Base-by-base conservation (phyloP, 768 basidiomycete species). In the Rhizopogon vulgaris region DNA sequence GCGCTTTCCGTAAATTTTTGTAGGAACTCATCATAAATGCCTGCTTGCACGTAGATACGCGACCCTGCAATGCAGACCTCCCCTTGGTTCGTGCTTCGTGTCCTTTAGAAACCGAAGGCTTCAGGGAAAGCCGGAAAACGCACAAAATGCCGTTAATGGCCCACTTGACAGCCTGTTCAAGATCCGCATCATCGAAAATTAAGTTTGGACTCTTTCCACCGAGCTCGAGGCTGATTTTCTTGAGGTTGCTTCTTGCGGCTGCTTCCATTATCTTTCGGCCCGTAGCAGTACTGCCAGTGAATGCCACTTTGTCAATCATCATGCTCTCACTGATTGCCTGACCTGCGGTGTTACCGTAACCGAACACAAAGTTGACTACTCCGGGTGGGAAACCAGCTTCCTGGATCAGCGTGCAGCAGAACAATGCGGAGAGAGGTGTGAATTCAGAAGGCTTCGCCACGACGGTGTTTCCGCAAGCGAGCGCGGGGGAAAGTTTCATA, bases 361-460 rank as follows among this genome's bases (percentile, higher is more conserved):
- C 90, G 1, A 77, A 78, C 42, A 94, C 64, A 55, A 90, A 69
- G 68, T 94, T 92, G 57, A 94, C 75, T 32, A 86, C 85, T 49
- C 90, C 88, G 15, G 81, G 73, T 7, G 87, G 88, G 69, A 88
- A 83, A 12, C 87, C 87, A 3, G 87, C 87, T 63, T 89, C 79
- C 22, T 73, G 65, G 56, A 83, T 71, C 47, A 90, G 73, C 14
- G 73, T 70, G 39, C 63, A 63, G 32, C 82, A 52, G 37, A 67
- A 69, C 41, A 88, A 63, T 3, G 85, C 85, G 12, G 84, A 78
- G 28, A 87, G 68, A 7, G 88, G 86, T 0, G 87, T 90, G 57
- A 89, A 74, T 59, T 90, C 90, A 1, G 89, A 90, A 6, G 89
- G 84, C 72, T 91, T 94, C 61, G 92, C 72, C 51, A 94, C 75